Conservation (phyloP, 2,329 filamentous ascomycete genomes). For the Fusarium coicis region DNA sequence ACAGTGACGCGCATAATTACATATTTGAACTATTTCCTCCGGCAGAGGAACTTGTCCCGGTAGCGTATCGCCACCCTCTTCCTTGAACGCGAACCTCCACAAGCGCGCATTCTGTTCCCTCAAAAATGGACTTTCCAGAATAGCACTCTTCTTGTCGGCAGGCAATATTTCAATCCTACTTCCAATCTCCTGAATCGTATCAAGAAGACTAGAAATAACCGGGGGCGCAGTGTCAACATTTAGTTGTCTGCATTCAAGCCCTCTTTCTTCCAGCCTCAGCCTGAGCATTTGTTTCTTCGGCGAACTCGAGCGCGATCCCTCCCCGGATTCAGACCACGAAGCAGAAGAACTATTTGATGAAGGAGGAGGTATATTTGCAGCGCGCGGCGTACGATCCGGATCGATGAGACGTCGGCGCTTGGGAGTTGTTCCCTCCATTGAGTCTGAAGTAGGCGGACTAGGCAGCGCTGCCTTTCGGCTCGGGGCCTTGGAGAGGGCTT, state of each 20-base stretch:
- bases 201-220: neutral
- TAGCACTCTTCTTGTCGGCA: neutral
- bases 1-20: conserved; percentile 10
- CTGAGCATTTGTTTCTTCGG: conserved; percentile 30
- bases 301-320: conserved; percentile 21
- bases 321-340: conserved; percentile 17
- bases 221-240: conserved; percentile 5
- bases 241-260: conserved; percentile 12
- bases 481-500: neutral
- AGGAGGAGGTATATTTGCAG: neutral
- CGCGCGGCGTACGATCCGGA: neutral
- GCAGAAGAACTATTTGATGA: neutral
- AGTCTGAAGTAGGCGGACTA: neutral
- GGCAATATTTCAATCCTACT: conserved; percentile 27
- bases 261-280: conserved; percentile 15
- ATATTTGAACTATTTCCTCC: conserved; percentile 9
- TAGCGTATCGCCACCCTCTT: neutral
- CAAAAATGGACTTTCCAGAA: neutral
- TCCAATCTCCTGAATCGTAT: conserved; percentile 14
- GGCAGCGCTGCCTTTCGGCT: conserved; percentile 8
- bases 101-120: neutral
- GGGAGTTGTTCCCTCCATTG: neutral
- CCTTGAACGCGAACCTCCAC: conserved; percentile 29
- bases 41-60: conserved; percentile 18
- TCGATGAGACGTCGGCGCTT: neutral